Evolutionary conservation across 257 asterid species (phyloP).

Genomic region (Nicotiana undulata): DNA sequence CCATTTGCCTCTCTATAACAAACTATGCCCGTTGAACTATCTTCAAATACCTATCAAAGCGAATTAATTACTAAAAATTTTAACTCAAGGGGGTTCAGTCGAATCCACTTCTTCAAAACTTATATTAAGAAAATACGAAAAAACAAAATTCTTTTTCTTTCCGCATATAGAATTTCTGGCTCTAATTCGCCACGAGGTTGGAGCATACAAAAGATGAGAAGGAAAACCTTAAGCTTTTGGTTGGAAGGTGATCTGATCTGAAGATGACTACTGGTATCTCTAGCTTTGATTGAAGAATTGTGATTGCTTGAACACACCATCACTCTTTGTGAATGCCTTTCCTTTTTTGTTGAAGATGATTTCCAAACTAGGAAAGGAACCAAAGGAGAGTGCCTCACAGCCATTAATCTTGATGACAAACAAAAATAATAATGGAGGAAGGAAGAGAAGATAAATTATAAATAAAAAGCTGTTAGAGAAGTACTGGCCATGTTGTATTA

Average conservation of each 20-base stretch:
- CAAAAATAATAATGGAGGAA: neutral
- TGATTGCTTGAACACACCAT: neutral
- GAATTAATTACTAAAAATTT: neutral
- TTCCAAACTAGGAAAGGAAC: neutral
- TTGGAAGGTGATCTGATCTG: conserved; percentile 37
- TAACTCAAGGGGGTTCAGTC: neutral
- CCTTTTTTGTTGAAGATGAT: neutral
- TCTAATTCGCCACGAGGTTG: too few species aligned
- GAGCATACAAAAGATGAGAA: too few species aligned
- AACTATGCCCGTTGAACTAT: conserved; percentile 18
- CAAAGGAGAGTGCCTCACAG: conserved; percentile 1
- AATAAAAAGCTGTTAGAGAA: neutral
- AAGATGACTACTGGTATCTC: conserved; percentile 14
- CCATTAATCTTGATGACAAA: neutral
- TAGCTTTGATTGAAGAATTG: conserved; percentile 25
- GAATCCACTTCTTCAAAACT: too few species aligned
- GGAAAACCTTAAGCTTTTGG: conserved; percentile 19
- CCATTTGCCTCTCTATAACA: conserved; percentile 26
- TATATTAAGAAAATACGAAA: too few species aligned
- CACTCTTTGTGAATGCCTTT: neutral
- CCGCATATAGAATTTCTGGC: too few species aligned
- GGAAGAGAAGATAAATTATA: neutral
- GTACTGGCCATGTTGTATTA: neutral
- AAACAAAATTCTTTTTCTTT: too few species aligned
- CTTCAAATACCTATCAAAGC: conserved; percentile 19